Conservation (phyloP, 2,329 filamentous ascomycete species). For the Acrocalymma vagum region DNA sequence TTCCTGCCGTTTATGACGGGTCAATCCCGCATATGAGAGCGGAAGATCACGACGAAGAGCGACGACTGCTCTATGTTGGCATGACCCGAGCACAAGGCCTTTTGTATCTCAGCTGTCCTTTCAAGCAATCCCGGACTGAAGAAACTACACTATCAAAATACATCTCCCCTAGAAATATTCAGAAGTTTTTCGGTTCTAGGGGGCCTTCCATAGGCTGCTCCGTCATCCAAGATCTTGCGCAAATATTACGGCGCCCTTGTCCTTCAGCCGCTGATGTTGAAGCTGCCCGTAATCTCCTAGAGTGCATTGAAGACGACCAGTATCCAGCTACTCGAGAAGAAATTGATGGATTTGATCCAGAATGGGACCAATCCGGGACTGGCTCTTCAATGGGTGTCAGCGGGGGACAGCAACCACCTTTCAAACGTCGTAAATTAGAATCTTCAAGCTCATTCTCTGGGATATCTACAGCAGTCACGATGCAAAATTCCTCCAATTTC, state of each 20-base stretch:
- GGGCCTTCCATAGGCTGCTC: slow-evolving; percentile 75
- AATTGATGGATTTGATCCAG: slow-evolving; percentile 36
- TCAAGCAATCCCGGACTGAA: slow-evolving; percentile 69
- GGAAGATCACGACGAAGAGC: slow-evolving; percentile 87
- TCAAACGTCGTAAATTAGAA: slow-evolving; percentile 41
- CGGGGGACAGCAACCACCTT: slow-evolving; percentile 12
- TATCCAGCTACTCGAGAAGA: slow-evolving; percentile 46
- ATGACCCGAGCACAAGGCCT: slow-evolving; percentile 93
- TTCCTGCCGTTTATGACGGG: slow-evolving; percentile 88
- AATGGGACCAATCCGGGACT: slow-evolving; percentile 23
- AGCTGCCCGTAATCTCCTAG: slow-evolving; percentile 29
- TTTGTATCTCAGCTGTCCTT: slow-evolving; percentile 83
- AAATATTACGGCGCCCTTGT: slow-evolving; percentile 71
- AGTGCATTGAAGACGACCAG: slow-evolving; percentile 44
- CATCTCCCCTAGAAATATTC: slow-evolving; percentile 65
- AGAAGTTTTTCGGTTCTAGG: slow-evolving; percentile 62
- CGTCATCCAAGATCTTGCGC: slow-evolving; percentile 72
- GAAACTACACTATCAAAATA: slow-evolving; percentile 77
- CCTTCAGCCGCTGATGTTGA: slow-evolving; percentile 57
- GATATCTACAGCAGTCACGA: slow-evolving; percentile 32
- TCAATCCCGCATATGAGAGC: slow-evolving; percentile 89
- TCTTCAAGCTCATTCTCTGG: slow-evolving; percentile 9
- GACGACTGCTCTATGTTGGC: slow-evolving; percentile 89
- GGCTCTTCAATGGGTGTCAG: slow-evolving; percentile 11
- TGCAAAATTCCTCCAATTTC: slow-evolving; percentile 37